Conservation (phyloP, 2,329 filamentous ascomycete genomes). For the Penicillium hesseltinei region DNA sequence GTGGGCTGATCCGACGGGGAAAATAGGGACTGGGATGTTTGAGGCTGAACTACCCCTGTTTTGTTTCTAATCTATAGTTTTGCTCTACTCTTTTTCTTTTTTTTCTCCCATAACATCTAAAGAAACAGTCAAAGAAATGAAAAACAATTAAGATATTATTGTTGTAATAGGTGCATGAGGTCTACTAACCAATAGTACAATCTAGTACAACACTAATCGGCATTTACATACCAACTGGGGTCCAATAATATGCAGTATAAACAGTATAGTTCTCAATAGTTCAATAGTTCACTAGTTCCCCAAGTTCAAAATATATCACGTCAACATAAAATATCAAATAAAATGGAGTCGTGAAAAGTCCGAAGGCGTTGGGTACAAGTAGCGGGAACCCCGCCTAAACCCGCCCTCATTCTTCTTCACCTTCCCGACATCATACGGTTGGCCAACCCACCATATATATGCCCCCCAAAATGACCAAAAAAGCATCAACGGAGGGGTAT, state of each 20-base stretch:
- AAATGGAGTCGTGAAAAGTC: neutral
- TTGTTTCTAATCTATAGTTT: neutral
- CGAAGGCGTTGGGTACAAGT: slow-evolving; percentile 3
- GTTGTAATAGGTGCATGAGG: neutral
- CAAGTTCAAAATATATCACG: neutral
- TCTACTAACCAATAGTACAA: neutral
- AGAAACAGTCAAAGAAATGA: neutral
- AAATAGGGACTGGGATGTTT: neutral
- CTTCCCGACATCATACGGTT: slow-evolving; percentile 3
- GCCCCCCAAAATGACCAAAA: neutral
- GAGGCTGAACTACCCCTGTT: neutral
- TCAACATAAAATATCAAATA: neutral
- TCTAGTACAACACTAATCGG: neutral
- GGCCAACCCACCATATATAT: neutral
- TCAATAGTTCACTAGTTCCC: neutral
- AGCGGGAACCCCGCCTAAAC: slow-evolving; percentile 11
- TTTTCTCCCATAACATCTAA: neutral
- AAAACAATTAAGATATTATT: neutral
- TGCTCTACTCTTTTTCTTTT: too few relatives aligned
- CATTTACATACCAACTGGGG: neutral
- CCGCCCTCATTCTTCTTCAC: slow-evolving; percentile 6
- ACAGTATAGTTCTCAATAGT: neutral
- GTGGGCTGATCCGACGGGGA: slow-evolving; percentile 7
- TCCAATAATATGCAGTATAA: neutral
- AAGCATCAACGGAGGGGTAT: slow-evolving; percentile 12